Evolutionary conservation across 2,329 filamentous ascomycete genomes (phyloP), one percentile per base, ranked within the genome.

Genomic region (Colletotrichum spinosum): DNA sequence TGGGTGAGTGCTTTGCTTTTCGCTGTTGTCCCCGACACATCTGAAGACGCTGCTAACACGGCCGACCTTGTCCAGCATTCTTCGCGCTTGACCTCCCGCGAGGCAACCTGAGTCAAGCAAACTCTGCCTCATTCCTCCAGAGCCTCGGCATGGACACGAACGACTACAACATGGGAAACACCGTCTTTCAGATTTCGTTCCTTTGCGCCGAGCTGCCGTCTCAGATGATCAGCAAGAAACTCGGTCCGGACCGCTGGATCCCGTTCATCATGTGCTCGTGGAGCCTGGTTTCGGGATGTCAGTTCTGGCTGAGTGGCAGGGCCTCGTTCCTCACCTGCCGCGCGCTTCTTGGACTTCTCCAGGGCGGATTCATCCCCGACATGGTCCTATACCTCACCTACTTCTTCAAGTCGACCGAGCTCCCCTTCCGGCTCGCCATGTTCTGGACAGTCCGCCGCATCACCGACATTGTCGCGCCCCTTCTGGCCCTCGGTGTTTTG

Each of bases 191-290:
- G 0, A 72, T 86, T 4, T 80, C 80, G 0, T 88, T 88, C 68
- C 74, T 89, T 2, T 74, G 81, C 5, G 86, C 87, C 0, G 88
- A 90, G 69, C 75, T 90, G 2, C 88, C 88, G 0, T 89, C 86
- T 0, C 87, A 90, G 70, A 78, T 90, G 8, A 71, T 90, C 12
- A 84, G 81, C 48, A 90, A 90, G 72, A 83, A 82, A 70, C 68
- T 79, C 2, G 77, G 67, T 7, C 69, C 68, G 1, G 76, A 78
- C 54, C 70, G 73, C 4, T 79, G 77, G 76, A 72, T 73, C 39
- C 71, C 71, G 1, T 65, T 70, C 37, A 69, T 70, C 38, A 71
- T 71, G 53, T 57, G 69, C 55, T 70, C 64, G 2, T 70, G 69
- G 69, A 69, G 67, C 37, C 33, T 70, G 2, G 68, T 70, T 1